phyloP scores from a whole-genome alignment of 2,329 filamentous ascomycete species.

The Colletotrichum trifolii region DNA sequence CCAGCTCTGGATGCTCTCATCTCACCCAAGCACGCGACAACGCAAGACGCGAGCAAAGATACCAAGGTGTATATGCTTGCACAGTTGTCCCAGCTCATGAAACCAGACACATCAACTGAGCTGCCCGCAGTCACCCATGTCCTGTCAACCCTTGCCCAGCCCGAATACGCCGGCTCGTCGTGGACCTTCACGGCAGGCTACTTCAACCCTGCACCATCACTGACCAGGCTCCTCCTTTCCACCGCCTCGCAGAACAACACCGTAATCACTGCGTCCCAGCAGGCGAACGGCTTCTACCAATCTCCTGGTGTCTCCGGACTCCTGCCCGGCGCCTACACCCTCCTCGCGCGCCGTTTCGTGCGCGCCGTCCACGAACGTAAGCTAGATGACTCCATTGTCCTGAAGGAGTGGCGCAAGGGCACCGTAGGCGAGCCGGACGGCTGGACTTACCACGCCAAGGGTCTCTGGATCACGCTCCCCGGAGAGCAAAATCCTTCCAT shows the following conservation, averaged over 20 bases:
- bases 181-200: slow-evolving; percentile 99
- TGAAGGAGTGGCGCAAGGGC: slow-evolving; percentile 91
- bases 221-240: slow-evolving; percentile 82
- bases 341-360: slow-evolving; percentile 86
- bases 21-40: slow-evolving; percentile 53
- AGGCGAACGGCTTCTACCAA: slow-evolving; percentile 95
- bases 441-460: slow-evolving; percentile 99
- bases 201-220: slow-evolving; percentile 92
- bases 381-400: slow-evolving; percentile 67
- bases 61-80: slow-evolving; percentile 88
- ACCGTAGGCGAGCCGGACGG: slow-evolving; percentile 83
- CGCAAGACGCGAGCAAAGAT: slow-evolving; percentile 50
- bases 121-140: slow-evolving; percentile 83
- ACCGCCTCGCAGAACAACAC: slow-evolving; percentile 78
- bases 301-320: slow-evolving; percentile 90
- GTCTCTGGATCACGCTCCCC: slow-evolving; percentile 86
- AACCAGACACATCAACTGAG: slow-evolving; percentile 86
- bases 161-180: slow-evolving; percentile 73
- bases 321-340: slow-evolving; percentile 90
- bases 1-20: slow-evolving; percentile 75
- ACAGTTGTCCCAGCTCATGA: slow-evolving; percentile 87
- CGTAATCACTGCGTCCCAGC: slow-evolving; percentile 90
- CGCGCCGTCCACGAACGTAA: slow-evolving; percentile 61
- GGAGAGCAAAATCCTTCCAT: slow-evolving; percentile 75
- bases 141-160: slow-evolving; percentile 72